Evolutionary conservation across 306 rosid genomes (phyloP), one percentile per base, ranked within the genome.

Genomic region (Prinsepia uniflora): DNA sequence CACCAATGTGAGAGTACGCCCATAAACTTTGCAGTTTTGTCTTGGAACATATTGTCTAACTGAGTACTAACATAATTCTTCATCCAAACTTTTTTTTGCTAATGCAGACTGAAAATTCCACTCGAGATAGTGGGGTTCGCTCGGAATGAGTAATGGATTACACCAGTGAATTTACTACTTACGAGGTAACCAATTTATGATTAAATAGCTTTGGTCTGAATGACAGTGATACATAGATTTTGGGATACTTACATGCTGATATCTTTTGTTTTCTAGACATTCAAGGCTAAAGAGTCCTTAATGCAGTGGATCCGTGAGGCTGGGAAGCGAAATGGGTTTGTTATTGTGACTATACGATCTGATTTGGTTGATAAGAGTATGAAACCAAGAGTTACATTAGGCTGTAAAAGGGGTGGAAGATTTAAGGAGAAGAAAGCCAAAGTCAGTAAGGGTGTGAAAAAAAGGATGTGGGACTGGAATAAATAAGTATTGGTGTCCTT

Each of bases 281-380:
- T 76, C 75, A 76, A 68, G 58, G 49, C 75, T 61, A 71, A 75
- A 76, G 79, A 68, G 67, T 65, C 79, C 72, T 49, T 68, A 56
- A 68, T 76, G 57, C 40, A 22, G 72, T 68, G 79, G 79, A 66
- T 75, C 48, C 57, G 79, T 50, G 65, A 68, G 69, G 70, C 50
- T 24, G 79, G 79, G n/a, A 76, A 76, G 62, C 65, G 64, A 76
- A 68, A 76, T 43, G 79, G 79, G 14, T 76, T 76, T 65, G 79
- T 68, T 10, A 55, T 76, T 50, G 79, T 76, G 46, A 76, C 66
- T 22, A 54, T 59, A 58, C 58, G 70, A 61, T 68, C 79, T 61
- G 75, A 76, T 68, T 65, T 72, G 40, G 79, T 49, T 34, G 39
- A 65, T 64, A 76, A 75, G 52, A 71, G 75, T 68, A 68, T 58